A percentile compares a stretch with the other conserved stretches of the same genome.
Evolutionary conservation across 257 asterid species (phyloP).

Genomic region (Cinchona pubescens): DNA sequence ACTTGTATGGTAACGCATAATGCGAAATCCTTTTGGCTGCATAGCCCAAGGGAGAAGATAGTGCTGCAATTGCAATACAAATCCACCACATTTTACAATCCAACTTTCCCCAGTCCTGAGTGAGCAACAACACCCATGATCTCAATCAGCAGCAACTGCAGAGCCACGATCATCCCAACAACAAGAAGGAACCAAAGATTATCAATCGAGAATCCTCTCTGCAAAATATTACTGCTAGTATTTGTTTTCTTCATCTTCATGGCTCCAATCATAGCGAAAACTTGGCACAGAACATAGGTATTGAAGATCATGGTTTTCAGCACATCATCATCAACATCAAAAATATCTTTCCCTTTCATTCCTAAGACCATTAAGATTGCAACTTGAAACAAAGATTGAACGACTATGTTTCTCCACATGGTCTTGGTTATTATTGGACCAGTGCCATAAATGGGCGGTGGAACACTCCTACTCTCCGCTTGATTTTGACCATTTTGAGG

Average conservation of each 20-base stretch:
- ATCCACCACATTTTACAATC: conserved; percentile 31
- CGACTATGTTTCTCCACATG: conserved; percentile 28
- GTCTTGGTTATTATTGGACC: conserved; percentile 27
- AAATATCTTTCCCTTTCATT: conserved; percentile 24
- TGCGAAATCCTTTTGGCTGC: conserved; percentile 21
- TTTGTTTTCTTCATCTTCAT: conserved; percentile 11
- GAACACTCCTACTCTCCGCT: neutral
- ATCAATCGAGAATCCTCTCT: neutral
- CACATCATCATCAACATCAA: conserved; percentile 13
- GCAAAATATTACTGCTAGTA: too few species aligned
- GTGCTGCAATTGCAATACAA: conserved; percentile 31
- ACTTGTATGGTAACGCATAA: neutral
- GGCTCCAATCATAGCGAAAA: conserved; percentile 29
- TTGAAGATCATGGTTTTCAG: conserved; percentile 28
- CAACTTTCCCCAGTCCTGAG: conserved; percentile 24
- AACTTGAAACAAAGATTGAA: conserved; percentile 34
- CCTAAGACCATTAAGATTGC: conserved; percentile 16
- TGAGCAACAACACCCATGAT: conserved; percentile 24
- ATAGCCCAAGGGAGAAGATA: conserved; percentile 28
- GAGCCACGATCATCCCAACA: conserved; percentile 4
- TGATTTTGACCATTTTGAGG: neutral
- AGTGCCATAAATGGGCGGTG: neutral
- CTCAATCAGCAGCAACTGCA: conserved; percentile 26
- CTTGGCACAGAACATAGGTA: conserved; percentile 37
- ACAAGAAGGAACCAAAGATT: conserved; percentile 14